A percentile compares a stretch with the other conserved stretches of the same genome.
Conservation (phyloP, 352 stramenopile genomes). For the Phytophthora chlamydospora region DNA sequence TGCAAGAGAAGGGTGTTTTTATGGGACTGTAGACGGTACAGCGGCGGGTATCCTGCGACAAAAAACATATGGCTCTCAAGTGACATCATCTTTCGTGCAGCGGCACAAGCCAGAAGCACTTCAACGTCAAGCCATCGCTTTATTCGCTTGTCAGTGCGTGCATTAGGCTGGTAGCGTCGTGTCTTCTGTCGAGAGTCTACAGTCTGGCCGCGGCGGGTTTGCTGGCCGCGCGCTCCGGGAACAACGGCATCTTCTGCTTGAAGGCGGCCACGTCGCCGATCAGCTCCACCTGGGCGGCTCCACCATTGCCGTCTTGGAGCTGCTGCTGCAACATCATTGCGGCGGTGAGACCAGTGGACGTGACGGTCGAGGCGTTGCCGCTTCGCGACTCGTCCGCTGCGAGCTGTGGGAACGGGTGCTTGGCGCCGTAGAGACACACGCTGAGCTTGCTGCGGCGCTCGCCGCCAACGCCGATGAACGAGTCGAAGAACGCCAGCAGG, state of each 20-base stretch:
- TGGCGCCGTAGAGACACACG: conserved; percentile 55
- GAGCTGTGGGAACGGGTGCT: conserved; percentile 51
- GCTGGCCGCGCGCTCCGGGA: conserved; percentile 52
- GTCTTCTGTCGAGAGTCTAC: conserved; percentile 13
- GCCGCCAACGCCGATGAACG: conserved; percentile 44
- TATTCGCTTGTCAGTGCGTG: background rate
- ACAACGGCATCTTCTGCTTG: conserved; percentile 72
- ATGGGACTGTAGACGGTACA: too few relatives aligned
- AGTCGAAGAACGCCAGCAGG: conserved; percentile 70
- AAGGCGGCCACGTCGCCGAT: conserved; percentile 64
- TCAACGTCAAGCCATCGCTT: conserved; percentile 6
- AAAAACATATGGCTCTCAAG: background rate
- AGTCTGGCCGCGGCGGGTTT: conserved; percentile 18
- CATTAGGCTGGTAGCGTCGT: background rate
- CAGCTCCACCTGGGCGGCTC: conserved; percentile 20
- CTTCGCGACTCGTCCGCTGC: conserved; percentile 2
- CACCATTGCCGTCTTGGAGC: background rate
- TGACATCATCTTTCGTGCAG: conserved; percentile 19
- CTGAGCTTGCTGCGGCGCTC: conserved; percentile 57
- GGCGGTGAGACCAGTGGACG: conserved; percentile 33
- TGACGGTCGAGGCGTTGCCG: background rate
- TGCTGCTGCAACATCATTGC: conserved; percentile 49
- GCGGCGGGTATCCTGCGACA: background rate
- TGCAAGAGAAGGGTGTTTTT: background rate
- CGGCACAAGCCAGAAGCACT: background rate